Percentiles rank a stretch among this genome's conserved stretches.
Conservation (phyloP, 2,329 filamentous ascomycete genomes). For the Xylaria hypoxylon region DNA sequence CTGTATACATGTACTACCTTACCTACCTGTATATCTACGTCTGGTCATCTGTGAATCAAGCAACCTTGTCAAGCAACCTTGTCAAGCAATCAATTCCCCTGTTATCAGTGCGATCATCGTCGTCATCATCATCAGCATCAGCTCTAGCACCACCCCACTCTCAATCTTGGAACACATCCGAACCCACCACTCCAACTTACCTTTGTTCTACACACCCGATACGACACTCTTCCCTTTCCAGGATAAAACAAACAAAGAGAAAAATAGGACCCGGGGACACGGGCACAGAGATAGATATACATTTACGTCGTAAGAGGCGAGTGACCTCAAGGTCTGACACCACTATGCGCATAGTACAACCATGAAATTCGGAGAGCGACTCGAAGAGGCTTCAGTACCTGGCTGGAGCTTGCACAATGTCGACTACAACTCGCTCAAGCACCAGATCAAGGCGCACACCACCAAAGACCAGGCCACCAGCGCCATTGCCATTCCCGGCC, state of each 20-base stretch:
- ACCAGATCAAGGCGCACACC: slow-evolving; percentile 84
- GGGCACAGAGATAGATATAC: not conserved
- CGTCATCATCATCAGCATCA: slow-evolving; percentile 1
- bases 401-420: slow-evolving; percentile 88
- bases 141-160: slow-evolving; percentile 1
- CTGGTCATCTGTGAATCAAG: too few species aligned
- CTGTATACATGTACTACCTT: not conserved
- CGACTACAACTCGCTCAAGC: slow-evolving; percentile 89
- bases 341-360: slow-evolving; percentile 32
- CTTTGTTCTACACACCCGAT: slow-evolving; percentile 17
- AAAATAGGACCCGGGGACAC: not conserved
- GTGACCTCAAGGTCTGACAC: slow-evolving; percentile 23
- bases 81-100: slow-evolving; percentile 4
- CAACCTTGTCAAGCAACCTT: too few species aligned
- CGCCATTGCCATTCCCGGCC: slow-evolving; percentile 79
- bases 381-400: slow-evolving; percentile 81
- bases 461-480: slow-evolving; percentile 72
- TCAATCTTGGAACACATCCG: slow-evolving; percentile 11
- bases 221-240: not conserved
- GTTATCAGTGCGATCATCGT: slow-evolving; percentile 15
- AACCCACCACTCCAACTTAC: not conserved
- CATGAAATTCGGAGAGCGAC: slow-evolving; percentile 83
- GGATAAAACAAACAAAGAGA: not conserved
- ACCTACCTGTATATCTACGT: not conserved
- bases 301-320: slow-evolving; percentile 5